Conservation (phyloP, 495 filamentous ascomycete species). For the Neurospora sp. region DNA sequence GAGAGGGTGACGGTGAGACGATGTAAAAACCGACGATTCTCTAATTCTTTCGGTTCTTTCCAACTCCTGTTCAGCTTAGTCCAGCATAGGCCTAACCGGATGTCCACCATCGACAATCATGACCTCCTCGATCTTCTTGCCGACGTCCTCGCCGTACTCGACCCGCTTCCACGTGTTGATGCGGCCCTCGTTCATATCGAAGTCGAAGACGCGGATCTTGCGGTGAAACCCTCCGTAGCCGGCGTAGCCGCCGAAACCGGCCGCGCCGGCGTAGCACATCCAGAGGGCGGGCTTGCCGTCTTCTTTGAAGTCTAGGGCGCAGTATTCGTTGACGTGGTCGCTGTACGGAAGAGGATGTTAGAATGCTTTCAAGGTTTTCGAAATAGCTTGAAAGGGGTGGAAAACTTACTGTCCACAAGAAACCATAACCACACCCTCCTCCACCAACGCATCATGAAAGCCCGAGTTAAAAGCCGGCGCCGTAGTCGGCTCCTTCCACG, state of each 20-base stretch:
- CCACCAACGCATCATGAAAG: slow-evolving; percentile 76
- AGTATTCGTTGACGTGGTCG: slow-evolving; percentile 96
- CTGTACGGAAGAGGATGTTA: slow-evolving; percentile 24
- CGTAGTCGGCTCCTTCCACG: slow-evolving; percentile 66
- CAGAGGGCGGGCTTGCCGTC: slow-evolving; percentile 63
- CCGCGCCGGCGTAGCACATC: slow-evolving; percentile 95
- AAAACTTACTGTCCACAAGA: slow-evolving; percentile 89
- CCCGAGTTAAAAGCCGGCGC: slow-evolving; percentile 81
- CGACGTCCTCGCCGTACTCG: slow-evolving; percentile 65
- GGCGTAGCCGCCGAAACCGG: slow-evolving; percentile 88
- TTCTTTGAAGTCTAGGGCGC: slow-evolving; percentile 51
- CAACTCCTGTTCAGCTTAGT: not conserved
- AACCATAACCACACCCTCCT: slow-evolving; percentile 75
- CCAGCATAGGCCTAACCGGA: slow-evolving; percentile 34
- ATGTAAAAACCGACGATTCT: too few species aligned
- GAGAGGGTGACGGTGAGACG: too few species aligned
- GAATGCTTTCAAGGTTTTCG: too few species aligned
- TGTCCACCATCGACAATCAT: slow-evolving; percentile 76
- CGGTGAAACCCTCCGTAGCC: slow-evolving; percentile 79
- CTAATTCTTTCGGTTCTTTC: not conserved
- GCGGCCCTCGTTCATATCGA: slow-evolving; percentile 77
- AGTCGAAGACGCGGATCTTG: slow-evolving; percentile 77
- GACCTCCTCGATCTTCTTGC: slow-evolving; percentile 67
- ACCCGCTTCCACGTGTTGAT: slow-evolving; percentile 88
- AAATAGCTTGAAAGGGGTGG: too few species aligned